Evolutionary conservation across 495 filamentous ascomycete species (phyloP).

Genomic region (Extremus antarcticus): DNA sequence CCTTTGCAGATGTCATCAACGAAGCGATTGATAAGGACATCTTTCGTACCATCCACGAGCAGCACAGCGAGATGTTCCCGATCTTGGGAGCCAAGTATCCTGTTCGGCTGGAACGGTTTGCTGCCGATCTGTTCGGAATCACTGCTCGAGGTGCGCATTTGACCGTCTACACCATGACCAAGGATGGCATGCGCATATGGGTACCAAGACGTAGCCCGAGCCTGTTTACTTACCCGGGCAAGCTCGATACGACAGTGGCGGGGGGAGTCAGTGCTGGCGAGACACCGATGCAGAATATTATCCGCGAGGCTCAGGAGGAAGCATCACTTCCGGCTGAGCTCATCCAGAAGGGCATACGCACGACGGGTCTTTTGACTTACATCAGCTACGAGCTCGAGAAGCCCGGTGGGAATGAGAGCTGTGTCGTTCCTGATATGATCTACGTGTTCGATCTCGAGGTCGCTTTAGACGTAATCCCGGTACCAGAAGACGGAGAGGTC

Average conservation of each 20-base stretch:
- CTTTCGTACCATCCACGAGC: slow-evolving; percentile 30
- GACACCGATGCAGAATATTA: slow-evolving; percentile 36
- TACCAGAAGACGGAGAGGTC: slow-evolving; percentile 42
- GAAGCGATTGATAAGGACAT: slow-evolving; percentile 24
- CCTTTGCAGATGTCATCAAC: slow-evolving; percentile 31
- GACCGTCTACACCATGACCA: slow-evolving; percentile 32
- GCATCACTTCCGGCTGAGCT: slow-evolving; percentile 31
- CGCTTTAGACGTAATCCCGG: slow-evolving; percentile 25
- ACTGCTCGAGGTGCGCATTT: slow-evolving; percentile 39
- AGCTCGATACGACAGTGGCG: slow-evolving; percentile 45
- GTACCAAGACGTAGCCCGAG: slow-evolving; percentile 35
- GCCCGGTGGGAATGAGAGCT: slow-evolving; percentile 21
- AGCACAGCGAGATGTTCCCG: slow-evolving; percentile 37
- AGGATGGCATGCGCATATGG: slow-evolving; percentile 36
- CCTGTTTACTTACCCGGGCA: slow-evolving; percentile 40
- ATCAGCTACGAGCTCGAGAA: slow-evolving; percentile 23
- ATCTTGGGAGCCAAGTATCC: slow-evolving; percentile 32
- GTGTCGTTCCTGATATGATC: slow-evolving; percentile 34
- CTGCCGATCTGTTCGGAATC: slow-evolving; percentile 41
- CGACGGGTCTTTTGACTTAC: slow-evolving; percentile 33
- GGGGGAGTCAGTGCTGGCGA: slow-evolving; percentile 38
- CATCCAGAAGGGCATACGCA: slow-evolving; percentile 24
- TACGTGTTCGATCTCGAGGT: slow-evolving; percentile 42
- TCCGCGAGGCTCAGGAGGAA: slow-evolving; percentile 44
- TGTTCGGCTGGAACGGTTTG: slow-evolving; percentile 37